Evolutionary conservation across 352 stramenopile species (phyloP).

Genomic region (Elongisporangium undulatum): DNA sequence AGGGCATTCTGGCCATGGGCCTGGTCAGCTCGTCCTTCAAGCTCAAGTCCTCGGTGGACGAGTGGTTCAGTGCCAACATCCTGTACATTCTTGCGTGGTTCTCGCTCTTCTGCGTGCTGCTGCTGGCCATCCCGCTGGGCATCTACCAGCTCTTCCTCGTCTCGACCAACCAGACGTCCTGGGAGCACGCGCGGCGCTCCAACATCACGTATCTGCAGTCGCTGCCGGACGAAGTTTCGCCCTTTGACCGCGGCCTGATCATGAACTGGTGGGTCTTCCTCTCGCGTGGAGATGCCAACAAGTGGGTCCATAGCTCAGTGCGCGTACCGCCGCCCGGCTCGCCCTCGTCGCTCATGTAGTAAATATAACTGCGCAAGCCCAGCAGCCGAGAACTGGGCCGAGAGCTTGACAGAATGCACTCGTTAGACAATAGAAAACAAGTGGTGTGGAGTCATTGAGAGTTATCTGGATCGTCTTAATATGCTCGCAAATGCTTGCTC

Average conservation of each 20-base stretch:
- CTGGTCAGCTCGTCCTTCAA: constrained; percentile 49
- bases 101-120: constrained; percentile 46
- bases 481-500: no score
- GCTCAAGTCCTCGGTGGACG: constrained; percentile 47
- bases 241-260: constrained; percentile 54
- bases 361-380: no score
- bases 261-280: constrained; percentile 68
- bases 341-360: no score
- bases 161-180: constrained; percentile 76
- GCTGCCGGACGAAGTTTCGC: constrained; percentile 48
- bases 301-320: constrained; percentile 48
- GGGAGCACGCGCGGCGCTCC: constrained; percentile 61
- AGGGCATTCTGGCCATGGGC: constrained; percentile 40
- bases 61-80: constrained; percentile 71
- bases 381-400: no score
- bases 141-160: constrained; percentile 70
- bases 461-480: no score
- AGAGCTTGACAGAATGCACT: no score
- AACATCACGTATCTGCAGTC: constrained; percentile 74
- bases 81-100: constrained; percentile 63
- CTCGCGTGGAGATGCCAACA: constrained; percentile 36
- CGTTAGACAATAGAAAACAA: no score
- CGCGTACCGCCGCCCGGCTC: no score
- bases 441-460: no score
- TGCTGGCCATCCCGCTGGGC: constrained; percentile 56